Evolutionary conservation across 2,329 filamentous ascomycete species (phyloP).

Genomic region (Trichoderma sp.): DNA sequence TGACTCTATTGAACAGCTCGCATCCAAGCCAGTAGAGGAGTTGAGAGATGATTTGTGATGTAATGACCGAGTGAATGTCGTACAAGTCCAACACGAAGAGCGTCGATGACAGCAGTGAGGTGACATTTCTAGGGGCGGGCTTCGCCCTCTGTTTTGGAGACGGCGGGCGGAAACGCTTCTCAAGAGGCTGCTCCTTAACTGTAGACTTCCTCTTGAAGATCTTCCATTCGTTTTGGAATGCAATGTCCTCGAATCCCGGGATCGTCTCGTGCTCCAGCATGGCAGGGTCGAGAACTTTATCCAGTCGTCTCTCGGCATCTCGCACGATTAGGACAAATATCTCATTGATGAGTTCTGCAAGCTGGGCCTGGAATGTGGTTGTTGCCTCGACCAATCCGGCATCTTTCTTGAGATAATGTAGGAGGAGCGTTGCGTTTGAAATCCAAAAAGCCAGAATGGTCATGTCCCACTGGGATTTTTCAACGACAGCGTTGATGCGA

Average conservation of each 20-base stretch:
- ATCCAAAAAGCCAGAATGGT: constrained; percentile 99
- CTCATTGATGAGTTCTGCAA: constrained; percentile 94
- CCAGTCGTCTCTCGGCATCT: constrained; percentile 91
- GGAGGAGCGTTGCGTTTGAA: constrained; percentile 90
- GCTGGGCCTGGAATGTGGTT: constrained; percentile 84
- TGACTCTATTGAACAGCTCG: constrained; percentile 96
- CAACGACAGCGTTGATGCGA: constrained; percentile 96
- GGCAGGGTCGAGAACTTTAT: constrained; percentile 89
- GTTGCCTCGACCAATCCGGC: constrained; percentile 77
- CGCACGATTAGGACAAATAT: constrained; percentile 98
- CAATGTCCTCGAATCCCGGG: constrained; percentile 92
- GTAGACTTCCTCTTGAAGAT: constrained; percentile 90
- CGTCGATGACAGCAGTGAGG: constrained; percentile 90
- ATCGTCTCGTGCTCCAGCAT: constrained; percentile 99
- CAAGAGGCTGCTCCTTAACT: constrained; percentile 83
- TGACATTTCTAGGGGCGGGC: constrained; percentile 90
- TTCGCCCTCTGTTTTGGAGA: constrained; percentile 93
- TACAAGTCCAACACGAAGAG: constrained; percentile 98
- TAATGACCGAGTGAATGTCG: constrained; percentile 97
- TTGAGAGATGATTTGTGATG: constrained; percentile 86
- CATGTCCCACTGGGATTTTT: constrained; percentile 98
- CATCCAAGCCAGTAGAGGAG: constrained; percentile 95
- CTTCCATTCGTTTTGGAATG: constrained; percentile 98
- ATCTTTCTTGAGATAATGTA: constrained; percentile 98
- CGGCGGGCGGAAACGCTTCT: constrained; percentile 88